These are phyloP conservation scores for Entomortierella lignicola DNA, from an alignment of 192 early-diverging fungal genomes.

Conservation along the genomic window DNA sequence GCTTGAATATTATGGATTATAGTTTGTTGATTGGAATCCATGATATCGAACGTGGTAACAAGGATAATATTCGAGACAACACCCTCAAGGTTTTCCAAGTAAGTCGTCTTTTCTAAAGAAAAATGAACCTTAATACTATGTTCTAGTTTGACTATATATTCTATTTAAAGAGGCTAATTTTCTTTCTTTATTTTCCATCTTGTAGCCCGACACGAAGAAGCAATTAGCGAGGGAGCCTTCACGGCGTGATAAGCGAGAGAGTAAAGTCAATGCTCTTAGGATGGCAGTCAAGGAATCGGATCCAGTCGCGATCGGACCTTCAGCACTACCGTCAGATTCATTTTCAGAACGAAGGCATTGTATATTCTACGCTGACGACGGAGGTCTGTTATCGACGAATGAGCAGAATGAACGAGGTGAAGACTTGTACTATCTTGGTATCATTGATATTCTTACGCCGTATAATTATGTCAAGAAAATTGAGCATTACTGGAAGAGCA, in stretches of 20 bases:
- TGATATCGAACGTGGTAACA: constrained; percentile 86
- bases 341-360: constrained; percentile 77
- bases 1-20: constrained; percentile 98
- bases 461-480: constrained; percentile 90
- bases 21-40: constrained; percentile 95
- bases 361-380: constrained; percentile 91
- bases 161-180: background rate
- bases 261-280: constrained; percentile 64
- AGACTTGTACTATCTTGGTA: constrained; percentile 93
- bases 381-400: constrained; percentile 87
- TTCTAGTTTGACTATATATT: background rate
- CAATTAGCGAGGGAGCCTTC: constrained; percentile 57
- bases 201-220: constrained; percentile 62
- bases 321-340: constrained; percentile 65
- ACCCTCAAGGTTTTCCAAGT: constrained; percentile 85
- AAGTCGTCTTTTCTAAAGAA: constrained; percentile 2
- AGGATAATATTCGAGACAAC: constrained; percentile 90
- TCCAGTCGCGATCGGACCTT: constrained; percentile 66
- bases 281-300: constrained; percentile 70
- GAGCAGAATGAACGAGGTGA: constrained; percentile 72
- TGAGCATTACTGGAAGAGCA: constrained; percentile 90
- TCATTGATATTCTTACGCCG: constrained; percentile 98
- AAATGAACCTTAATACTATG: too few species aligned
- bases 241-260: constrained; percentile 60
- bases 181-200: background rate